Evolutionary conservation across 805 yeast species (phyloP).

Genomic region (Lachancea sp.): DNA sequence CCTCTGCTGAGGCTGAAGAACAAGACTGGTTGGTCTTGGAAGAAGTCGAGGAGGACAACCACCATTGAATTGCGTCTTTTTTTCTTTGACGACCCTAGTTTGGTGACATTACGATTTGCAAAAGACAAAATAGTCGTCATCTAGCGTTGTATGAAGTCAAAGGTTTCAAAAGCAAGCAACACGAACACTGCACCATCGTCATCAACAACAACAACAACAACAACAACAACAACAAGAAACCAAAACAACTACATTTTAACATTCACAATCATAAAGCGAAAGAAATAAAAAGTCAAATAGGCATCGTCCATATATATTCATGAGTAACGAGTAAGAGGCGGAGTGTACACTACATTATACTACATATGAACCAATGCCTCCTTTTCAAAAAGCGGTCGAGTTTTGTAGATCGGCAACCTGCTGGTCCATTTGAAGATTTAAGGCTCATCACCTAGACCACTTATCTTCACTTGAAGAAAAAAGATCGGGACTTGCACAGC

Average conservation of each 20-base stretch:
- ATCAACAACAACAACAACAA: too few species aligned
- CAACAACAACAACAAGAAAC: too few species aligned
- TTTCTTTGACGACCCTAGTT: background rate
- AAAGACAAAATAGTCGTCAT: too few species aligned
- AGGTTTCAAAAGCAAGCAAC: background rate
- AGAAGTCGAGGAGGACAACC: constrained; percentile 48
- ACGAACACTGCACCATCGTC: background rate
- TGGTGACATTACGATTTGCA: too few species aligned
- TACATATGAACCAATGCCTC: background rate
- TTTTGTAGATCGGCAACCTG: too few species aligned
- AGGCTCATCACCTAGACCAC: background rate
- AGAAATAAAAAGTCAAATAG: too few species aligned
- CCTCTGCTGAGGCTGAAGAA: constrained; percentile 28
- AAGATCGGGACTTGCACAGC: background rate
- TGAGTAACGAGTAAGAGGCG: constrained; percentile 9
- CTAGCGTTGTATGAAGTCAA: too few species aligned
- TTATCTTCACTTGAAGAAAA: background rate
- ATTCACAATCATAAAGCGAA: background rate
- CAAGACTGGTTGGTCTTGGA: constrained; percentile 81
- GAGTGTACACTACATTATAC: constrained; percentile 8
- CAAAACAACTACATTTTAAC: too few species aligned
- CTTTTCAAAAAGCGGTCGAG: too few species aligned
- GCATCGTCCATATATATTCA: constrained; percentile 8
- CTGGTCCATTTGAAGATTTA: too few species aligned
- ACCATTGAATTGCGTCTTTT: too few species aligned